These are phyloP conservation scores for Venustampulla echinocandica DNA, from an alignment of 495 filamentous ascomycete species.

Conservation along the genomic window DNA sequence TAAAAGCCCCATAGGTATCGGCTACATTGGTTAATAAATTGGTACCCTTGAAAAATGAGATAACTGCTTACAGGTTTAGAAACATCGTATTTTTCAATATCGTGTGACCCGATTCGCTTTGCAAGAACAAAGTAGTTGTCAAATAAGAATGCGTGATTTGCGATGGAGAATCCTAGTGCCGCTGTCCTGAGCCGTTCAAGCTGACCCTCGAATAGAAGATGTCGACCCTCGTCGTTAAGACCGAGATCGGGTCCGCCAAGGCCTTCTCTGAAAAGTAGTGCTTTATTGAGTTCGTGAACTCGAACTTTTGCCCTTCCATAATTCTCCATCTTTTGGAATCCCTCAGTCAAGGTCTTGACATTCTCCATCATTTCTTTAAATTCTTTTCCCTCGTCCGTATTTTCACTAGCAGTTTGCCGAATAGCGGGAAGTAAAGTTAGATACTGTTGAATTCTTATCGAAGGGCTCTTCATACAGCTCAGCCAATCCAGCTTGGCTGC, in stretches of 20 bases:
- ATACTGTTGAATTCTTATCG: not conserved
- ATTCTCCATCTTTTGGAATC: not conserved
- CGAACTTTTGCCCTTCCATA: not conserved
- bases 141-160: not conserved
- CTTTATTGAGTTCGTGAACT: not conserved
- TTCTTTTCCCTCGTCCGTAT: not conserved
- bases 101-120: not conserved
- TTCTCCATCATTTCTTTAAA: not conserved
- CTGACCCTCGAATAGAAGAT: not conserved
- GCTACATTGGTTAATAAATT: not conserved
- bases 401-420: not conserved
- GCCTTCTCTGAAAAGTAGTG: not conserved
- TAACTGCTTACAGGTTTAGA: not conserved
- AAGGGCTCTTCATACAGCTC: not conserved
- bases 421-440: not conserved
- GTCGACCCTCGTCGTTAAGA: not conserved
- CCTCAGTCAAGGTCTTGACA: not conserved
- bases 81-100: not conserved
- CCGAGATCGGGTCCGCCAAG: not conserved
- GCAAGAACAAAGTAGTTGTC: not conserved
- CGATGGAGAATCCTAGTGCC: not conserved
- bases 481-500: not conserved
- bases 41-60: not conserved
- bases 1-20: not conserved
- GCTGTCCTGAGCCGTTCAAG: not conserved